These are phyloP conservation scores for Phytopythium chamaehyphon DNA, from an alignment of 352 stramenopile genomes.

Conservation along the genomic window DNA sequence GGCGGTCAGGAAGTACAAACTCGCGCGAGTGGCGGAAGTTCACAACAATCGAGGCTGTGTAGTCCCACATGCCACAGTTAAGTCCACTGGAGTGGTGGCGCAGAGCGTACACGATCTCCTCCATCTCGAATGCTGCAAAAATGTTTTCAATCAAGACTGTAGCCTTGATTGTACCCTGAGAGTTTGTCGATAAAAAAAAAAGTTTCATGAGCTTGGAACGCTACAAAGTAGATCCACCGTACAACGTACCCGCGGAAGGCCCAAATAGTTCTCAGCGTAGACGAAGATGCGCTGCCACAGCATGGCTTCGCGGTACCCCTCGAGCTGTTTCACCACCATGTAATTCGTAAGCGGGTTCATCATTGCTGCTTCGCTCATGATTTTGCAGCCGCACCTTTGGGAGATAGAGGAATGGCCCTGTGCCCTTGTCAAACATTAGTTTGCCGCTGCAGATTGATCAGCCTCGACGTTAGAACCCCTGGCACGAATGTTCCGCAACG, in stretches of 20 bases:
- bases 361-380: no score
- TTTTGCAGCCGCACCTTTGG: constrained; percentile 66
- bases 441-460: constrained; percentile 39
- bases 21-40: constrained; percentile 80
- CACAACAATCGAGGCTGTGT: constrained; percentile 96
- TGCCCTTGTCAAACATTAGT: constrained; percentile 64
- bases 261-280: constrained; percentile 84
- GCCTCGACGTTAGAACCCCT: not conserved
- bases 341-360: constrained; percentile 3
- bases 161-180: constrained; percentile 73
- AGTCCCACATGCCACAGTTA: constrained; percentile 98
- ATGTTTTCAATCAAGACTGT: constrained; percentile 97
- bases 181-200: not conserved
- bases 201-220: not conserved
- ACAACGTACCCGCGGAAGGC: constrained; percentile 59
- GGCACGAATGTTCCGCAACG: not conserved
- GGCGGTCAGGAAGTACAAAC: constrained; percentile 91
- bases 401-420: constrained; percentile 92
- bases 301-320: constrained; percentile 91
- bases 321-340: constrained; percentile 39
- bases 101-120: constrained; percentile 95
- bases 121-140: constrained; percentile 96
- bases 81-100: constrained; percentile 92
- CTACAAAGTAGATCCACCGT: not conserved
- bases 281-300: constrained; percentile 95